These are phyloP conservation scores for Strobilomyces dryophilus DNA, from an alignment of 768 basidiomycete species.

Conservation along the genomic window DNA sequence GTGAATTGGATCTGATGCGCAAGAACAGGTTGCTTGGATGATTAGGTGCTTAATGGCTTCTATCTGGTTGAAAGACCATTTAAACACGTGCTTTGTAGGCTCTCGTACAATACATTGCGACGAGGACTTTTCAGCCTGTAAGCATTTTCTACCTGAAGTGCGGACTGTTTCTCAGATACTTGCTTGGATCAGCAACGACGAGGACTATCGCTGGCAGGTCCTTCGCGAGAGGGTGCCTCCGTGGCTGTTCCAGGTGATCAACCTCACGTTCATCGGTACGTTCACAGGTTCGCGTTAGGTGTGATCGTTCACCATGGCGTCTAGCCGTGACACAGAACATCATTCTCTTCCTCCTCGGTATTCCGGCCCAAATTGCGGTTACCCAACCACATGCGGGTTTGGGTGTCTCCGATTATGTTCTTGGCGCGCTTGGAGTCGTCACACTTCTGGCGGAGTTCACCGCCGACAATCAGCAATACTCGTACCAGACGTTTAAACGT, in stretches of 20 bases:
- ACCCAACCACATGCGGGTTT: constrained; percentile 52
- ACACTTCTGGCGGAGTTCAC: constrained; percentile 70
- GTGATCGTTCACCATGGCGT: neutral
- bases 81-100: constrained; percentile 34
- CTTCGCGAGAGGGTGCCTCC: constrained; percentile 57
- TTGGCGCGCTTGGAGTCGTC: constrained; percentile 55
- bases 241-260: constrained; percentile 57
- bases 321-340: constrained; percentile 73
- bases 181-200: constrained; percentile 52
- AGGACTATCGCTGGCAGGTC: constrained; percentile 90
- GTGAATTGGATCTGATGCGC: neutral
- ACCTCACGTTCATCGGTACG: constrained; percentile 63
- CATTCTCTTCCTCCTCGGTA: constrained; percentile 66
- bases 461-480: constrained; percentile 90
- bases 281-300: neutral
- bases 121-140: constrained; percentile 77
- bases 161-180: neutral
- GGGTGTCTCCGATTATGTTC: constrained; percentile 53
- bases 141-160: constrained; percentile 17
- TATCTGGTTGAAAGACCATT: constrained; percentile 15
- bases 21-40: constrained; percentile 51
- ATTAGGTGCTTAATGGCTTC: constrained; percentile 37
- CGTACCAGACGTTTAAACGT: constrained; percentile 77
- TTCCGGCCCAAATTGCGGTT: constrained; percentile 56
- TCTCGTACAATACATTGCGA: constrained; percentile 80